These are phyloP conservation scores for Tulasnella sp. DNA, from an alignment of 768 basidiomycete genomes.

Conservation along the genomic window DNA sequence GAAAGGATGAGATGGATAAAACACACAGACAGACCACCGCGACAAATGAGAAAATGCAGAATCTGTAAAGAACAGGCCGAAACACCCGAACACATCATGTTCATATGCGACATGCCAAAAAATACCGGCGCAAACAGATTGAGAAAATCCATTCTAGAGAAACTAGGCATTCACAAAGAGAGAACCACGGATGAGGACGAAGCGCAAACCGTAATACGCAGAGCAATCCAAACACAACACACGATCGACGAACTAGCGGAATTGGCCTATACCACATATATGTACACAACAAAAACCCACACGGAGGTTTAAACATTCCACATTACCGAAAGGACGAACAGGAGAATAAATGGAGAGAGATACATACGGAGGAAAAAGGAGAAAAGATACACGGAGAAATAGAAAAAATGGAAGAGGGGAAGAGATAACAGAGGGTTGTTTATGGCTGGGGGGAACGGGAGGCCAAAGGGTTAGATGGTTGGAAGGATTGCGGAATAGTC, in stretches of 20 bases:
- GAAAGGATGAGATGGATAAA: slow-evolving; percentile 15
- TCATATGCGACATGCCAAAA: background rate
- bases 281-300: background rate
- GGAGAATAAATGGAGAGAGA: too few relatives aligned
- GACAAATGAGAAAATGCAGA: background rate
- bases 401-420: background rate
- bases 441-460: background rate
- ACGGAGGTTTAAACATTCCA: background rate
- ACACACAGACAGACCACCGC: background rate
- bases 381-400: background rate
- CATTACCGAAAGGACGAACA: background rate
- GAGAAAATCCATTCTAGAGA: background rate
- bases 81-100: background rate
- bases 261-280: background rate
- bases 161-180: background rate
- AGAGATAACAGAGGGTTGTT: background rate
- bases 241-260: background rate
- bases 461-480: too few relatives aligned
- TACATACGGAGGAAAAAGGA: background rate
- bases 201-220: background rate
- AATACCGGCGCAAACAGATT: background rate
- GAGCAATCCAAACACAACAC: background rate
- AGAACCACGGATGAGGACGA: background rate
- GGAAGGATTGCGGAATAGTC: too few relatives aligned
- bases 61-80: background rate